phyloP scores from a whole-genome alignment of 495 filamentous ascomycete genomes.

The Evernia prunastri region DNA sequence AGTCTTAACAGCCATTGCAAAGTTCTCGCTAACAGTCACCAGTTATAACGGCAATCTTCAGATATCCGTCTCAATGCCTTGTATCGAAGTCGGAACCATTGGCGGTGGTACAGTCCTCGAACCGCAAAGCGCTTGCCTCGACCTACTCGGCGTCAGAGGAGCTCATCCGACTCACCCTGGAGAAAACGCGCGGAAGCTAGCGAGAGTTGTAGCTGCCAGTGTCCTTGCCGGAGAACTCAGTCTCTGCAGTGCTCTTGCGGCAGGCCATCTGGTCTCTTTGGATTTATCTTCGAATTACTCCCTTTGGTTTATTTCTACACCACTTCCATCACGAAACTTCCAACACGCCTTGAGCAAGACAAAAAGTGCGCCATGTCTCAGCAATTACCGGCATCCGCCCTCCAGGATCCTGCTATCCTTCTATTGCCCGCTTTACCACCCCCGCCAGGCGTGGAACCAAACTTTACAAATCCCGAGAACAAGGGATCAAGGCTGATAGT shows the following conservation, averaged over 20 bases:
- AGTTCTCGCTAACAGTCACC: slow-evolving; percentile 30
- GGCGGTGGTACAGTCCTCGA: slow-evolving; percentile 95
- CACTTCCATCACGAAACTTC: too few species aligned
- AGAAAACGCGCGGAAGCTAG: slow-evolving; percentile 83
- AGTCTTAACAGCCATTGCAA: not conserved
- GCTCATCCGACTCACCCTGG: slow-evolving; percentile 85
- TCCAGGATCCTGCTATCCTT: not conserved
- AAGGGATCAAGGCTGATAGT: not conserved
- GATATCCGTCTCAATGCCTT: slow-evolving; percentile 95
- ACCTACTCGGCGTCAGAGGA: slow-evolving; percentile 88
- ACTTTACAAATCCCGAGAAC: not conserved
- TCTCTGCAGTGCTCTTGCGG: slow-evolving; percentile 82
- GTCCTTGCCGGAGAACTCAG: slow-evolving; percentile 87
- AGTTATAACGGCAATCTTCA: slow-evolving; percentile 86
- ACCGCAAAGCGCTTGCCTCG: slow-evolving; percentile 91
- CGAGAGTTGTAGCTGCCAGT: slow-evolving; percentile 78
- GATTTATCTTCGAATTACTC: too few species aligned
- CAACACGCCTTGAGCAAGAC: too few species aligned
- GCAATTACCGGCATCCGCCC: too few species aligned
- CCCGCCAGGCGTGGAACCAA: not conserved
- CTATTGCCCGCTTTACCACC: not conserved
- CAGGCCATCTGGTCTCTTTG: slow-evolving; percentile 92
- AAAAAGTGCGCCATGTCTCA: too few species aligned
- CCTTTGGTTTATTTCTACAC: too few species aligned
- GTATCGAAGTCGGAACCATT: slow-evolving; percentile 92